A percentile compares a stretch with the other conserved stretches of the same genome.
phyloP scores from a whole-genome alignment of 176 grass and related monocot genomes.

The Ananas comosus region DNA sequence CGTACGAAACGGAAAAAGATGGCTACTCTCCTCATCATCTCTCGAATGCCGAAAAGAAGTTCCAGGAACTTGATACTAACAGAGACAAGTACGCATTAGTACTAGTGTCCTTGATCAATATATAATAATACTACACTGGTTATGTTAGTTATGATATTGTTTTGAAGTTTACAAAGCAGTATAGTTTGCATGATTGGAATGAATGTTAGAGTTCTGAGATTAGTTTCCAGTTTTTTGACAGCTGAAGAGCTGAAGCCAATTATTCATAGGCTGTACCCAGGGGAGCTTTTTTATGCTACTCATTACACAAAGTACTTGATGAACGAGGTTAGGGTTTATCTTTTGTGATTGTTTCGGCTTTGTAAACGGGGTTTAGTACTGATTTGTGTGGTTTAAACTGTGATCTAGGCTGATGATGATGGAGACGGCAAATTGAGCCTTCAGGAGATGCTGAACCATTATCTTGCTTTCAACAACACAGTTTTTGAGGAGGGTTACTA shows the following conservation, averaged over 20 bases:
- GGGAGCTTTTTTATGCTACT: conserved; percentile 24
- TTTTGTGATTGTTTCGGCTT: not conserved
- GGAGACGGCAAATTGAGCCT: conserved; percentile 26
- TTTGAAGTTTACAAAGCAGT: not conserved
- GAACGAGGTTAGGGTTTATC: conserved; percentile 11
- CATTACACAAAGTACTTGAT: conserved; percentile 28
- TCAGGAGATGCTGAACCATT: conserved; percentile 38
- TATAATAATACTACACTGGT: too few species aligned
- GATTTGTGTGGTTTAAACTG: not conserved
- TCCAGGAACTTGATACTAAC: conserved; percentile 31
- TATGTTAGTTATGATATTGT: too few species aligned
- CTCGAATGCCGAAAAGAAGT: conserved; percentile 19
- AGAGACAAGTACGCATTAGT: conserved; percentile 16
- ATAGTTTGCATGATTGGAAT: not conserved
- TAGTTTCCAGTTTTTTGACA: conserved; percentile 23
- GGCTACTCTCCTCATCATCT: not conserved
- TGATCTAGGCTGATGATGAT: conserved; percentile 30
- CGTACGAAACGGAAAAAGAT: not conserved
- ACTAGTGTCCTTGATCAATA: not conserved
- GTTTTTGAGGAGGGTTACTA: conserved; percentile 17
- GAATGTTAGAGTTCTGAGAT: not conserved
- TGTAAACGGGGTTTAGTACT: not conserved
- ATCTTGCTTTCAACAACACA: conserved; percentile 25
- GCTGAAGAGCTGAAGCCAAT: conserved; percentile 35
- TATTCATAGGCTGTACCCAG: conserved; percentile 19